Percentiles rank a stretch among this genome's conserved stretches.
These are phyloP conservation scores for Candida bentonensis DNA, from an alignment of 805 yeast species.

Conservation along the genomic window DNA sequence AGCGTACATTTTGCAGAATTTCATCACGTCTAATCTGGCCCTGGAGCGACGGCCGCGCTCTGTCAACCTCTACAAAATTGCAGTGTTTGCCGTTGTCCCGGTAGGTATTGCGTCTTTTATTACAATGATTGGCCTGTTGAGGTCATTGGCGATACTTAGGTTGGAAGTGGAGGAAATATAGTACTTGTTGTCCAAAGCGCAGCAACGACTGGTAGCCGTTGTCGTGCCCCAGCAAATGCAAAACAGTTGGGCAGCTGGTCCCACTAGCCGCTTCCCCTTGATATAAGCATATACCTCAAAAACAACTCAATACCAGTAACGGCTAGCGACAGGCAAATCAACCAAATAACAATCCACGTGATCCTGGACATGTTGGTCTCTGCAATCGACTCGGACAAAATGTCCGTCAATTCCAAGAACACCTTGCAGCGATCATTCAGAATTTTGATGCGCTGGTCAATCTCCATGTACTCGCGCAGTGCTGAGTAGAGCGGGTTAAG, in stretches of 20 bases:
- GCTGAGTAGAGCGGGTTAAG: conserved; percentile 85
- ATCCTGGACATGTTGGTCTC: conserved; percentile 85
- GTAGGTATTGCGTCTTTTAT: conserved; percentile 88
- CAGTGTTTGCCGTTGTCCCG: conserved; percentile 96
- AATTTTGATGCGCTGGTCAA: conserved; percentile 88
- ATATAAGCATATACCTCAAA: neutral
- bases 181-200: neutral
- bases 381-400: conserved; percentile 86
- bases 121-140: conserved; percentile 72
- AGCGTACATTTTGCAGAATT: conserved; percentile 73
- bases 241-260: no score
- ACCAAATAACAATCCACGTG: conserved; percentile 76
- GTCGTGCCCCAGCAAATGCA: no score
- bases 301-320: conserved; percentile 8
- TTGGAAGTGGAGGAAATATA: conserved; percentile 29
- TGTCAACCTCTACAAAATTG: conserved; percentile 75
- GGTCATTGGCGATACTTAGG: conserved; percentile 63
- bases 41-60: conserved; percentile 40
- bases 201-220: no score
- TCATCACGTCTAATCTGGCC: conserved; percentile 54
- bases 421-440: conserved; percentile 89
- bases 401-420: conserved; percentile 83
- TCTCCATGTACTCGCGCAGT: conserved; percentile 81
- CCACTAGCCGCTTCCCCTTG: neutral
- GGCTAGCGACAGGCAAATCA: conserved; percentile 41